Evolutionary conservation across 108 stramenopile species (phyloP).

Genomic region (Skeletonema menzelii): DNA sequence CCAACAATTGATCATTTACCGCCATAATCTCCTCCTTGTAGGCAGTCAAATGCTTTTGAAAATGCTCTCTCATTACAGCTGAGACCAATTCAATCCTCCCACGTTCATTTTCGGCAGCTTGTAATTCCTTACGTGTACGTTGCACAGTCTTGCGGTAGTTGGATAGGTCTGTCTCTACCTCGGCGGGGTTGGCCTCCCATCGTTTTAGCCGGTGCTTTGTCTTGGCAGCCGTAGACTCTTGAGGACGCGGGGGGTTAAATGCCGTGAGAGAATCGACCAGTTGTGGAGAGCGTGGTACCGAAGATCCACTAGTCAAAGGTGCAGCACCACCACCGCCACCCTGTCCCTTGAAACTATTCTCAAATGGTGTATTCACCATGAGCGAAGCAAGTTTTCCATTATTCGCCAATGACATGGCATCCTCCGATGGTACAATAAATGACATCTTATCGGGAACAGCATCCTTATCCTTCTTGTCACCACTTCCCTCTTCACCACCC

Average conservation of each 20-base stretch:
- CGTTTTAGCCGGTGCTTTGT: slow-evolving; percentile 78
- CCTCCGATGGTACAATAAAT: slow-evolving; percentile 27
- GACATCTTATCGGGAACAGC: slow-evolving; percentile 6
- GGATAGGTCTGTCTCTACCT: slow-evolving; percentile 73
- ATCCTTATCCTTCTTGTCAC: background rate
- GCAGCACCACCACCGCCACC: slow-evolving; percentile 14
- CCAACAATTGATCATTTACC: slow-evolving; percentile 53
- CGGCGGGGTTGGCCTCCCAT: slow-evolving; percentile 81
- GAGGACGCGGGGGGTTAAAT: slow-evolving; percentile 86
- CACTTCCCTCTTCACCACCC: background rate
- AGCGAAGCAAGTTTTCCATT: slow-evolving; percentile 39
- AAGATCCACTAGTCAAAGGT: background rate
- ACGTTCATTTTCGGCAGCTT: slow-evolving; percentile 57
- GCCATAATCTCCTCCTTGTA: slow-evolving; percentile 55
- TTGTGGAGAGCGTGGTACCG: slow-evolving; percentile 47
- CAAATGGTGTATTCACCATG: slow-evolving; percentile 38
- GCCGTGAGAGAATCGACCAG: slow-evolving; percentile 70
- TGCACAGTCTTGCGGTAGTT: slow-evolving; percentile 82
- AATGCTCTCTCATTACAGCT: slow-evolving; percentile 62
- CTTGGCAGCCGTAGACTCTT: slow-evolving; percentile 79
- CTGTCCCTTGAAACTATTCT: slow-evolving; percentile 45
- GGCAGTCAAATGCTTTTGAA: slow-evolving; percentile 55
- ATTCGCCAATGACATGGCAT: slow-evolving; percentile 41
- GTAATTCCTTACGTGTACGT: slow-evolving; percentile 68
- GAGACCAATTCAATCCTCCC: slow-evolving; percentile 63